Evolutionary conservation across 2,329 filamentous ascomycete species (phyloP).

Genomic region (Meredithiella fracta): DNA sequence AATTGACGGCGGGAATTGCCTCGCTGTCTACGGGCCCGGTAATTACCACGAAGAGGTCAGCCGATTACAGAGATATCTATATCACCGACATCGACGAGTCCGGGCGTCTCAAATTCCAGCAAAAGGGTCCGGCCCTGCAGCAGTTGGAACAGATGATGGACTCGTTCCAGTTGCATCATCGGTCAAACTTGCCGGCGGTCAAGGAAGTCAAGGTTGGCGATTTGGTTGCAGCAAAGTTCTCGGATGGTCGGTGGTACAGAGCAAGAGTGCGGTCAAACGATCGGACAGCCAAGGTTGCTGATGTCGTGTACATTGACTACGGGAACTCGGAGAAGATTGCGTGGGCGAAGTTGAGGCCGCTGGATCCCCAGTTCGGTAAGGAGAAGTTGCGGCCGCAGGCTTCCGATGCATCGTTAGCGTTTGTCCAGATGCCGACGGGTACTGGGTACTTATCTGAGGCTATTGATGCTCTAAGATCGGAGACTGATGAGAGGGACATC

Average conservation of each 20-base stretch:
- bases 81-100: constrained; percentile 77
- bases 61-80: constrained; percentile 84
- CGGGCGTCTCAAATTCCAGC: constrained; percentile 76
- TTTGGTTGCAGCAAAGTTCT: constrained; percentile 80
- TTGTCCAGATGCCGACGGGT: constrained; percentile 71
- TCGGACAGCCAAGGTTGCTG: constrained; percentile 70
- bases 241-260: constrained; percentile 87
- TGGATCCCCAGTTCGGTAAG: constrained; percentile 60
- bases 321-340: constrained; percentile 82
- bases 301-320: constrained; percentile 91
- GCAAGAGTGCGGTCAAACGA: constrained; percentile 84
- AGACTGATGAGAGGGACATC: constrained; percentile 58
- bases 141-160: constrained; percentile 78
- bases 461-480: constrained; percentile 55
- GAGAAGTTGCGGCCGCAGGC: constrained; percentile 80
- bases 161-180: constrained; percentile 79
- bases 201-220: constrained; percentile 80
- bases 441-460: constrained; percentile 73
- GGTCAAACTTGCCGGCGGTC: constrained; percentile 66
- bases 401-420: constrained; percentile 68
- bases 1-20: constrained; percentile 30
- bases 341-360: constrained; percentile 69
- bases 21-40: constrained; percentile 18
- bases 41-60: constrained; percentile 43
- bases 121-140: constrained; percentile 72